Evolutionary conservation across 306 rosid genomes (phyloP).

Genomic region (Lathyrus sativus): DNA sequence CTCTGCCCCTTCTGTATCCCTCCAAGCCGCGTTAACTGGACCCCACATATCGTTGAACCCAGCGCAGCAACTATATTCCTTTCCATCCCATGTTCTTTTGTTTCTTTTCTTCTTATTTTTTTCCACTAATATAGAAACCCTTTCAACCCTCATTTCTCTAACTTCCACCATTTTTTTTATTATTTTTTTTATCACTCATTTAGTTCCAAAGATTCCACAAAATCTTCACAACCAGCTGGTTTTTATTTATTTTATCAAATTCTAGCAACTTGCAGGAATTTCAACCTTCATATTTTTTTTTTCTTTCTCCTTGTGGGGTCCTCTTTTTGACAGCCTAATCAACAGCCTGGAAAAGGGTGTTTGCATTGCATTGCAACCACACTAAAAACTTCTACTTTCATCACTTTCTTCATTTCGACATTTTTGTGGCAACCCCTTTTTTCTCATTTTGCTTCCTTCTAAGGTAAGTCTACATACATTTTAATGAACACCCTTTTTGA

Average conservation of each 20-base stretch:
- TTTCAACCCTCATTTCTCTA: background rate
- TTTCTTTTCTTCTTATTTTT: background rate
- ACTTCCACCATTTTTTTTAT: background rate
- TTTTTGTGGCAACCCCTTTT: conserved; percentile 1
- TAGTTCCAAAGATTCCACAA: conserved; percentile 7
- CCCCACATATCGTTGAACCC: conserved; percentile 13
- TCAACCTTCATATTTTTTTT: conserved; percentile 20
- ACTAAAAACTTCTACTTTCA: conserved; percentile 42
- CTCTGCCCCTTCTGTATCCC: background rate
- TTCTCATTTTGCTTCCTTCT: conserved; percentile 34
- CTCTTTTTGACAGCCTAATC: conserved; percentile 50
- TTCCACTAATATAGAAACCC: background rate
- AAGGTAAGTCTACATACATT: conserved; percentile 31
- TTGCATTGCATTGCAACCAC: conserved; percentile 42
- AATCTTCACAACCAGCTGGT: conserved; percentile 9
- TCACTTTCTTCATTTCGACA: conserved; percentile 9
- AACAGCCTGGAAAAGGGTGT: conserved; percentile 59
- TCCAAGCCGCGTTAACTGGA: conserved; percentile 8
- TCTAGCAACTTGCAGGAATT: conserved; percentile 25
- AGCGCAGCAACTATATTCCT: conserved; percentile 18
- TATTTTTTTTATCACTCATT: background rate
- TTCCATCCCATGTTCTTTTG: conserved; percentile 12
- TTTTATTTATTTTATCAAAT: background rate
- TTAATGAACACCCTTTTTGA: background rate
- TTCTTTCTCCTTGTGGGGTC: conserved; percentile 40